Conservation (phyloP, 352 stramenopile genomes). For the Pythium brachiatum region DNA sequence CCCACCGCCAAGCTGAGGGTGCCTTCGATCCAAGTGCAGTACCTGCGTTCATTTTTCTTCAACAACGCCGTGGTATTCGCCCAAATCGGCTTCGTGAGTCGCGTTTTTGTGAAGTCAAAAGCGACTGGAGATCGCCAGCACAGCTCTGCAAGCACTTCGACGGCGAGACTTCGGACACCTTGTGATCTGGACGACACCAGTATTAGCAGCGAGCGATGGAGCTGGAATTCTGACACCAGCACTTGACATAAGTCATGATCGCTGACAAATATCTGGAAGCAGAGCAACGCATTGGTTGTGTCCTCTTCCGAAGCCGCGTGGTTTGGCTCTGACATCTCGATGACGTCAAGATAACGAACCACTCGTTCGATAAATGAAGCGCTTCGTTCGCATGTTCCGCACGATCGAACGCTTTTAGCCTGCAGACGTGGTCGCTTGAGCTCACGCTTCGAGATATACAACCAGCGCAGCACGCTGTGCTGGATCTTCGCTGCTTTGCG, state of each 20-base stretch:
- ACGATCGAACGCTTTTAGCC: slow-evolving; percentile 2
- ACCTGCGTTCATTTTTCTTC: slow-evolving; percentile 1
- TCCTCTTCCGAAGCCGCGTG: neutral
- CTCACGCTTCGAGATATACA: slow-evolving; percentile 19
- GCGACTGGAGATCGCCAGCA: slow-evolving; percentile 16
- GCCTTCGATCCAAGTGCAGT: slow-evolving; percentile 21
- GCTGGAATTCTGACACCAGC: slow-evolving; percentile 12
- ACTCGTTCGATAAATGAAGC: slow-evolving; percentile 22
- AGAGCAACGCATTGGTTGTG: neutral
- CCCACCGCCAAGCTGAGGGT: neutral
- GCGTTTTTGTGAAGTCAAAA: slow-evolving; percentile 17
- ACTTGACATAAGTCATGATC: neutral
- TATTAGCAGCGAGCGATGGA: slow-evolving; percentile 17
- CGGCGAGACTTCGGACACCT: slow-evolving; percentile 10
- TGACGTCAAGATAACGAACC: slow-evolving; percentile 8
- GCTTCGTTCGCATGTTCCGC: slow-evolving; percentile 2
- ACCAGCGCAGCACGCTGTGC: slow-evolving; percentile 25
- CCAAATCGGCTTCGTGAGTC: slow-evolving; percentile 20
- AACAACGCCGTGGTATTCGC: slow-evolving; percentile 12
- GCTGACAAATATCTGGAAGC: slow-evolving; percentile 6
- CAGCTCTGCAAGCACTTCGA: slow-evolving; percentile 15
- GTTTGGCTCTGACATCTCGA: neutral
- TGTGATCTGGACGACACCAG: slow-evolving; percentile 12
- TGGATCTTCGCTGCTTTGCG: slow-evolving; percentile 30
- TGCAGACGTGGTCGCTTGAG: neutral